These are phyloP conservation scores for Syncephalis fuscata DNA, from an alignment of 371 early-diverging fungal genomes.

Conservation along the genomic window DNA sequence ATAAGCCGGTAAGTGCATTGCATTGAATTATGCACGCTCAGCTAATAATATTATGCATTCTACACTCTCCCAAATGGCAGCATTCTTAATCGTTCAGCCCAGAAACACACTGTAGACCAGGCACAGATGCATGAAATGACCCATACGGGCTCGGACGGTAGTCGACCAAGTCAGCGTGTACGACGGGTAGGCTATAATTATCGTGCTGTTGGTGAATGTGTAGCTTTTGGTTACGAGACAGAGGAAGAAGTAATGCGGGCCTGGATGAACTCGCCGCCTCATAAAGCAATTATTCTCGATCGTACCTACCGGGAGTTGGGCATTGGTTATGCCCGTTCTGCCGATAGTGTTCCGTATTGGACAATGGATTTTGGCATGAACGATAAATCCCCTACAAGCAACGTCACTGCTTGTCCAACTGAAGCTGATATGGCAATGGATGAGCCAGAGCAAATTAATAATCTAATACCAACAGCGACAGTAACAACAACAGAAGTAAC, in stretches of 20 bases:
- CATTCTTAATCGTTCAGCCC: constrained; percentile 8
- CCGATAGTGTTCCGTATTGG: neutral
- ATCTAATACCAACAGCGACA: too few relatives aligned
- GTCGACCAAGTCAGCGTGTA: constrained; percentile 4
- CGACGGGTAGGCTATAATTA: constrained; percentile 5
- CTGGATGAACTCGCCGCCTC: constrained; percentile 3
- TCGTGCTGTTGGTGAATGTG: constrained; percentile 17
- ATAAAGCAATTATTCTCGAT: constrained; percentile 1
- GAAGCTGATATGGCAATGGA: too few relatives aligned
- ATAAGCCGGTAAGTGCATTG: too few relatives aligned
- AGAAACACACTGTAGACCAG: constrained; percentile 14
- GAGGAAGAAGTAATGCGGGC: constrained; percentile 2
- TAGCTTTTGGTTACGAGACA: constrained; percentile 15
- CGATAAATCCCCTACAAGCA: too few relatives aligned
- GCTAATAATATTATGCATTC: too few relatives aligned
- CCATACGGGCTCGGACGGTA: constrained; percentile 10
- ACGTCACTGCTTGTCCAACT: too few relatives aligned
- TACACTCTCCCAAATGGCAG: neutral
- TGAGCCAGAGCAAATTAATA: too few relatives aligned
- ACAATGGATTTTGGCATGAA: constrained; percentile 1
- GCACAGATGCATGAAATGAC: constrained; percentile 12
- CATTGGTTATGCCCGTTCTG: neutral
- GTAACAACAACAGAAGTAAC: too few relatives aligned
- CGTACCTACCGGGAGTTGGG: neutral
- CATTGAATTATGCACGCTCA: too few relatives aligned